Conservation (phyloP, 1,284 basidiomycete species). For the Pseudozyma pruni region DNA sequence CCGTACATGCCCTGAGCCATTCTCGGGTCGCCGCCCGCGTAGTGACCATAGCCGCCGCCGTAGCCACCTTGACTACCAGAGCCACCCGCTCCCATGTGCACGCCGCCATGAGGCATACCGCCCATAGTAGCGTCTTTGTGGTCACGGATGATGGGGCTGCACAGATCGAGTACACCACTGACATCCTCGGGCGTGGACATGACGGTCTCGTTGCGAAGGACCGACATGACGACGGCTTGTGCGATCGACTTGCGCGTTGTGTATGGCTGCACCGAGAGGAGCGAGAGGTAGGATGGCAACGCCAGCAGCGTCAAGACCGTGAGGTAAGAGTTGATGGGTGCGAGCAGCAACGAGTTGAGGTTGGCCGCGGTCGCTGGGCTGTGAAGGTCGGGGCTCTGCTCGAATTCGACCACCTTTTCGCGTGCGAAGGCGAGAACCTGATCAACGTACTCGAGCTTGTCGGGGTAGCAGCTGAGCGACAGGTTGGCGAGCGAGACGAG, state of each 20-base stretch:
- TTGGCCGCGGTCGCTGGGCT: slow-evolving; percentile 50
- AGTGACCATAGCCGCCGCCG: slow-evolving; percentile 38
- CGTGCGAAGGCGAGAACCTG: slow-evolving; percentile 66
- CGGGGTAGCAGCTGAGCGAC: slow-evolving; percentile 66
- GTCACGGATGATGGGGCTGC: slow-evolving; percentile 60
- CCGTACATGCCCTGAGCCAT: slow-evolving; percentile 47
- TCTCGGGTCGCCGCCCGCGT: slow-evolving; percentile 36
- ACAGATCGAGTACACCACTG: slow-evolving; percentile 63
- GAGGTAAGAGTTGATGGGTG: slow-evolving; percentile 63
- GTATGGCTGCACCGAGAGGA: slow-evolving; percentile 60
- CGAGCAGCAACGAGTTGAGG: slow-evolving; percentile 61
- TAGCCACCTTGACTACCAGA: slow-evolving; percentile 22
- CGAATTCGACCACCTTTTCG: slow-evolving; percentile 56
- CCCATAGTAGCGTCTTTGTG: slow-evolving; percentile 56
- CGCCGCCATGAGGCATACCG: slow-evolving; percentile 31
- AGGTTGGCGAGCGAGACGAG: slow-evolving; percentile 64
- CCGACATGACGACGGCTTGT: slow-evolving; percentile 62
- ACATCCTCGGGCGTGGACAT: slow-evolving; percentile 65
- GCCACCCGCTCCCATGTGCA: slow-evolving; percentile 37
- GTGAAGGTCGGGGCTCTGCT: slow-evolving; percentile 56
- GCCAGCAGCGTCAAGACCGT: slow-evolving; percentile 64
- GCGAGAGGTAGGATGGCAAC: slow-evolving; percentile 58
- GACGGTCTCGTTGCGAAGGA: slow-evolving; percentile 63
- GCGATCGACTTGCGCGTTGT: slow-evolving; percentile 63
- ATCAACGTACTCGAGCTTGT: slow-evolving; percentile 67